Conservation (phyloP, 2,329 filamentous ascomycete genomes). For the Knoxdaviesia proteae region DNA sequence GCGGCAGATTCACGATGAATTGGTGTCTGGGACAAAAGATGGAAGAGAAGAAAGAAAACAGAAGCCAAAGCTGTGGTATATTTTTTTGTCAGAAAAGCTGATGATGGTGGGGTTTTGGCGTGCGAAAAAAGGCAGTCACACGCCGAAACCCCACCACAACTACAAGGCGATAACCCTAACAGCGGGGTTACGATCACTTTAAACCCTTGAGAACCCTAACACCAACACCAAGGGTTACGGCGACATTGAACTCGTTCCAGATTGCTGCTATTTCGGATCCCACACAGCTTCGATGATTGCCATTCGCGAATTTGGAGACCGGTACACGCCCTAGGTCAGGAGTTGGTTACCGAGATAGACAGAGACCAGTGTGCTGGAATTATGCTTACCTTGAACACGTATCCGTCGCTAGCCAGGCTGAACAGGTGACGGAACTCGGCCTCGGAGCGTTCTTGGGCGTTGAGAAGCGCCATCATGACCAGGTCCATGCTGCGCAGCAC, state of each 20-base stretch:
- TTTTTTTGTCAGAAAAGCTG: no score
- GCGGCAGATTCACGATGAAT: not conserved
- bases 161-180: no score
- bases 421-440: constrained; percentile 25
- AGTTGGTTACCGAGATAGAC: not conserved
- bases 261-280: constrained; percentile 13
- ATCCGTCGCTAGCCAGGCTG: constrained; percentile 17
- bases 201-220: no score
- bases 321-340: constrained; percentile 15
- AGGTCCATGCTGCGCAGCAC: constrained; percentile 28
- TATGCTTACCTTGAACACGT: constrained; percentile 18
- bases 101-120: no score
- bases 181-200: no score
- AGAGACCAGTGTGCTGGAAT: not conserved
- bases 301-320: constrained; percentile 22
- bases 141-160: no score
- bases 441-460: constrained; percentile 27
- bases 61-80: no score
- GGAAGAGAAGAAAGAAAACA: not conserved
- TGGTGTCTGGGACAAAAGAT: not conserved
- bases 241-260: no score
- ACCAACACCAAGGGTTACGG: no score
- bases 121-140: no score
- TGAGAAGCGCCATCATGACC: constrained; percentile 28
- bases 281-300: constrained; percentile 27